These are phyloP conservation scores for Lipomyces japonicus DNA, from an alignment of 805 yeast genomes.

Conservation along the genomic window DNA sequence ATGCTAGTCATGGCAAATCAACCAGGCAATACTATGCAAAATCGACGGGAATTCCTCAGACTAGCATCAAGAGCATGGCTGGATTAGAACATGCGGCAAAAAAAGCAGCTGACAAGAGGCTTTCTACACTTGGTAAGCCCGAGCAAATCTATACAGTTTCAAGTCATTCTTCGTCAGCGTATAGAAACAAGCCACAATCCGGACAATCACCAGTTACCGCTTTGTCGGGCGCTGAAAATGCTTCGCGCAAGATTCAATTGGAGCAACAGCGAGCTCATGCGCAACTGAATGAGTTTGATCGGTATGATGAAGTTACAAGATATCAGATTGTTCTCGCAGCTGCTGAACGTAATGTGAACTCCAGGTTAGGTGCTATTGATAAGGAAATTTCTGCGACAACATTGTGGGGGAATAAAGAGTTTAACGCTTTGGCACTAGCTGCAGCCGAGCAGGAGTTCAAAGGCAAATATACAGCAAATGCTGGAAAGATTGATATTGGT, in stretches of 20 bases:
- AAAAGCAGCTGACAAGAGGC: slow-evolving; percentile 13
- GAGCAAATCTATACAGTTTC: slow-evolving; percentile 7
- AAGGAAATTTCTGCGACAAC: slow-evolving; percentile 43
- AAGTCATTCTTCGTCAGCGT: slow-evolving; percentile 17
- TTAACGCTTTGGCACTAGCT: slow-evolving; percentile 69
- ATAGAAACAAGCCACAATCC: too few species aligned
- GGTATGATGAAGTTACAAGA: slow-evolving; percentile 7
- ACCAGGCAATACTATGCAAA: not conserved
- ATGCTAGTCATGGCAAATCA: not conserved
- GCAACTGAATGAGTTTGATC: slow-evolving; percentile 1
- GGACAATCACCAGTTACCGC: slow-evolving; percentile 20
- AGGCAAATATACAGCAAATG: slow-evolving; percentile 49
- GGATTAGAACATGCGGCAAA: slow-evolving; percentile 19
- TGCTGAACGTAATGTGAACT: slow-evolving; percentile 52
- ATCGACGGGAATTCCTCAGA: not conserved
- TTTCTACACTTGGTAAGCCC: slow-evolving; percentile 20
- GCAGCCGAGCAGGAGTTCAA: slow-evolving; percentile 67
- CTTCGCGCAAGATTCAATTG: slow-evolving; percentile 19
- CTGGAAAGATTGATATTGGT: slow-evolving; percentile 70
- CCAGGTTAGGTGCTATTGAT: slow-evolving; percentile 42
- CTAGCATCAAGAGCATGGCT: not conserved
- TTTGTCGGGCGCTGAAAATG: slow-evolving; percentile 30
- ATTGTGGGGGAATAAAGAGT: slow-evolving; percentile 47
- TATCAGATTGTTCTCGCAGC: slow-evolving; percentile 45
- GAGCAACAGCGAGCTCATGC: slow-evolving; percentile 11